Evolutionary conservation across 495 filamentous ascomycete species (phyloP).

Genomic region (Aspergillus egyptiacus): DNA sequence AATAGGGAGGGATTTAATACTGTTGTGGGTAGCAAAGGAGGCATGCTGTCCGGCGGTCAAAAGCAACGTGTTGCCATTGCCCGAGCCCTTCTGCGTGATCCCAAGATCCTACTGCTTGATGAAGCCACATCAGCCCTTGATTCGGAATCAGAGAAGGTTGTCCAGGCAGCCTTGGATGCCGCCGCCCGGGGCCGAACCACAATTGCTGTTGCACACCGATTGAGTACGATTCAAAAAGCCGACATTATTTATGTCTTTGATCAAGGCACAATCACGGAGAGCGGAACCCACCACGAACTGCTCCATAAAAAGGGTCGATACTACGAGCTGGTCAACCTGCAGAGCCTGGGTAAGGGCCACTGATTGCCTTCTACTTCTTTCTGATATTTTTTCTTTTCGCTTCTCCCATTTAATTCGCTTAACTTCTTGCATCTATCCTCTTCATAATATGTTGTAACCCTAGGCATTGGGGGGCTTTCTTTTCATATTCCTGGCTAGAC

Average conservation of each 20-base stretch:
- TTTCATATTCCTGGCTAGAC: neutral
- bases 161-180: constrained; percentile 72
- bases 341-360: constrained; percentile 63
- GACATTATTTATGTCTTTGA: constrained; percentile 83
- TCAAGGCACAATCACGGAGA: constrained; percentile 65
- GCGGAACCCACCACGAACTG: constrained; percentile 64
- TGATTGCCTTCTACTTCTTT: constrained; percentile 16
- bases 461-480: no score
- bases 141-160: constrained; percentile 74
- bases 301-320: constrained; percentile 64
- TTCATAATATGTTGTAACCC: no score
- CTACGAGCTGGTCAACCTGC: constrained; percentile 69
- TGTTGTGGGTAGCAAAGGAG: constrained; percentile 68
- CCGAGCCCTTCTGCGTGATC: constrained; percentile 63
- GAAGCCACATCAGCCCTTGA: constrained; percentile 81
- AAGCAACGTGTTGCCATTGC: constrained; percentile 79
- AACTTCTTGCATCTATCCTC: constrained; percentile 3
- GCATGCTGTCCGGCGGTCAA: constrained; percentile 75
- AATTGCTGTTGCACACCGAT: constrained; percentile 70
- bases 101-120: constrained; percentile 68
- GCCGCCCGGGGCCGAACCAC: constrained; percentile 71
- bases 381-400: constrained; percentile 1
- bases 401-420: neutral
- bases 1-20: constrained; percentile 67
- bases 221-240: constrained; percentile 76